phyloP scores from a whole-genome alignment of 805 yeast genomes.

The Starmerella floris region DNA sequence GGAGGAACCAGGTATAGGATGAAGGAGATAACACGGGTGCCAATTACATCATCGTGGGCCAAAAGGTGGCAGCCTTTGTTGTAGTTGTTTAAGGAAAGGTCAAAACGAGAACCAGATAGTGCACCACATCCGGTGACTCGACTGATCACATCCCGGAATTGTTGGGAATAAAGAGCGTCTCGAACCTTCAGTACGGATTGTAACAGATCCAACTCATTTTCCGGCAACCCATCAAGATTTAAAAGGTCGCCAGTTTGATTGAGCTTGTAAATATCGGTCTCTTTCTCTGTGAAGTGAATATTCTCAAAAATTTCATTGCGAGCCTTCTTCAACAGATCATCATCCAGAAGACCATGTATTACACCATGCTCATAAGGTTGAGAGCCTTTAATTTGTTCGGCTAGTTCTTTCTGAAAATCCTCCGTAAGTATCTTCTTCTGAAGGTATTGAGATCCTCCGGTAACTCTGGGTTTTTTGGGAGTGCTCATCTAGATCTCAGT shows the following conservation, averaged over 20 bases:
- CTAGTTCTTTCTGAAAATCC: slow-evolving; percentile 11
- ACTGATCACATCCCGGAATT: slow-evolving; percentile 66
- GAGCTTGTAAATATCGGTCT: slow-evolving; percentile 92
- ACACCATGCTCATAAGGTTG: slow-evolving; percentile 88
- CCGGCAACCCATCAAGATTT: slow-evolving; percentile 71
- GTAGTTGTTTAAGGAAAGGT: slow-evolving; percentile 83
- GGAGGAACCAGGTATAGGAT: slow-evolving; percentile 90
- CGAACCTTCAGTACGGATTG: slow-evolving; percentile 68
- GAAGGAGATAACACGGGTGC: slow-evolving; percentile 83
- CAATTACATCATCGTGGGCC: slow-evolving; percentile 96
- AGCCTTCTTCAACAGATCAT: slow-evolving; percentile 61
- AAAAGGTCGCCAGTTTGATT: slow-evolving; percentile 78
- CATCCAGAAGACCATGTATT: slow-evolving; percentile 58
- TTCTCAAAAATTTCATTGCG: slow-evolving; percentile 71
- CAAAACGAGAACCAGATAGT: slow-evolving; percentile 79
- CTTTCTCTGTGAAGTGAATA: slow-evolving; percentile 85
- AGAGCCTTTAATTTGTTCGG: slow-evolving; percentile 35
- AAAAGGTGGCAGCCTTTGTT: slow-evolving; percentile 85
- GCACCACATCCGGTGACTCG: slow-evolving; percentile 77
- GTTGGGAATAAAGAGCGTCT: slow-evolving; percentile 75
- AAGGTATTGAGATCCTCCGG: slow-evolving; percentile 4
- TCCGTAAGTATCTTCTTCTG: slow-evolving; percentile 8
- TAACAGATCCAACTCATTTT: slow-evolving; percentile 57
- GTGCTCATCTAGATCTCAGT: neutral
- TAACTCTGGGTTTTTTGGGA: slow-evolving; percentile 1